Percentiles rank a stretch among this genome's conserved stretches.
Conservation (phyloP, 2,329 filamentous ascomycete genomes). For the Drechslerella coelobrocha region DNA sequence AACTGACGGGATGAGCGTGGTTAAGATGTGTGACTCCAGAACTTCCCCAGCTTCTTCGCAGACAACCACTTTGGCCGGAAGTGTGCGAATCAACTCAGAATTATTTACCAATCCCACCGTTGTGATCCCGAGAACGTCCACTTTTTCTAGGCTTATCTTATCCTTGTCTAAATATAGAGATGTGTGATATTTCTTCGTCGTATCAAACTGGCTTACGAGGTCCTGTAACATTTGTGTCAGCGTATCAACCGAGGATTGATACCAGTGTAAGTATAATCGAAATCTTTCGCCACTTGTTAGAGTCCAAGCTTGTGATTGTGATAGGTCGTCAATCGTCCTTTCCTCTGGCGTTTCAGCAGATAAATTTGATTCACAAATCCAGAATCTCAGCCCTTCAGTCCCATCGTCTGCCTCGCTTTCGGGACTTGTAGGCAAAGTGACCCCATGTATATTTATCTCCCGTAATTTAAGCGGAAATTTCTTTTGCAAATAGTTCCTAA, state of each 20-base stretch:
- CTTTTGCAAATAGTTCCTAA: constrained; percentile 14
- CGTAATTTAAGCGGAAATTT: constrained; percentile 5
- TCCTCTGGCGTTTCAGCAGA: neutral
- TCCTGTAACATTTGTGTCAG: constrained; percentile 18
- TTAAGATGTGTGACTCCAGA: constrained; percentile 69
- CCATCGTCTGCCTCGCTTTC: neutral
- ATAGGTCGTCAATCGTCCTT: constrained; percentile 16
- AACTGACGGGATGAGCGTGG: constrained; percentile 66
- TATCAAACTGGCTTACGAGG: constrained; percentile 10
- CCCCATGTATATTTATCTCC: constrained; percentile 5
- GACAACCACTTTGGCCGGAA: constrained; percentile 66
- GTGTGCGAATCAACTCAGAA: constrained; percentile 61
- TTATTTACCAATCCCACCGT: constrained; percentile 67
- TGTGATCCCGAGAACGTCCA: constrained; percentile 65
- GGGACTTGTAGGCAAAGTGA: neutral
- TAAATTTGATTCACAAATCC: neutral
- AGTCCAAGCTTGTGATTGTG: constrained; percentile 3
- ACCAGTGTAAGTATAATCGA: constrained; percentile 12
- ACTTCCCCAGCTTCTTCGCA: constrained; percentile 75
- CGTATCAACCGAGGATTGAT: constrained; percentile 16
- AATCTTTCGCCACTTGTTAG: constrained; percentile 1
- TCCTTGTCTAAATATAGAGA: constrained; percentile 57
- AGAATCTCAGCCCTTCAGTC: neutral
- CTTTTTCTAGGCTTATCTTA: constrained; percentile 59
- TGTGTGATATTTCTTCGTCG: constrained; percentile 14